Base-by-base conservation (phyloP, 2,329 filamentous ascomycete species). In the Ceratocystis lukuohia region DNA sequence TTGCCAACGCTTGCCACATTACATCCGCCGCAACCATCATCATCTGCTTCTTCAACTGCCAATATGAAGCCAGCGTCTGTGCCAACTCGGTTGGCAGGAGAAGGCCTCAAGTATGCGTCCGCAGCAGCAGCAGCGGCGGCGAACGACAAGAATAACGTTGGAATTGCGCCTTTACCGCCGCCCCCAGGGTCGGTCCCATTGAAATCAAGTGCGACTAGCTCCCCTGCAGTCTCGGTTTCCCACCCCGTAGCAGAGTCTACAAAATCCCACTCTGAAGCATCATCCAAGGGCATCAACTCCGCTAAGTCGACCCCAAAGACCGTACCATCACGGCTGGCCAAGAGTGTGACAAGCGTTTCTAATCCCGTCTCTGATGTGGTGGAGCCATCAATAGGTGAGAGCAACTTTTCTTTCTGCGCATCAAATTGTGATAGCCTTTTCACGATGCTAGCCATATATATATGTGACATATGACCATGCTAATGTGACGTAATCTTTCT, bases 41-140 rank as follows among this genome's bases (percentile, higher is more conserved):
- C 82, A 67, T 50, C 56, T 81, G 83, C 71, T 88, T 65, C 57
- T 81, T 83, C 71, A 88, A 82, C 73, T 82, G 82, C 73, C 65
- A 78, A 81, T 65, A 97, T 97, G 93, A 99, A 97, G 79, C 93
- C 94, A 12, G 94, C 94, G 20, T 87, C 91, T 20, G 77, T 92
- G 71, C 94, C 94, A 1, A 86, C 89, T 68, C 85, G 93, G 74
- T 86, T 89, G 5, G 88, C 91, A 3, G 91, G 91, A 61, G 93
- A 97, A 75, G 90, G 89, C 1, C 80, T 99, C 70, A 97, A 97
- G 77, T 99, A 99, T 74, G 94, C 94, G 57, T 97, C 94, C 46
- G 94, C 94, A 0, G 94, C 94, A 0, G 94, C 94, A 0, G 94
- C 93, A 0, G 94, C 93, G 0, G 93, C 94, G 0, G 91, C 92